Percentiles rank a stretch among this genome's conserved stretches.
phyloP scores from a whole-genome alignment of 2,329 filamentous ascomycete genomes.

The Fusarium temperatum region DNA sequence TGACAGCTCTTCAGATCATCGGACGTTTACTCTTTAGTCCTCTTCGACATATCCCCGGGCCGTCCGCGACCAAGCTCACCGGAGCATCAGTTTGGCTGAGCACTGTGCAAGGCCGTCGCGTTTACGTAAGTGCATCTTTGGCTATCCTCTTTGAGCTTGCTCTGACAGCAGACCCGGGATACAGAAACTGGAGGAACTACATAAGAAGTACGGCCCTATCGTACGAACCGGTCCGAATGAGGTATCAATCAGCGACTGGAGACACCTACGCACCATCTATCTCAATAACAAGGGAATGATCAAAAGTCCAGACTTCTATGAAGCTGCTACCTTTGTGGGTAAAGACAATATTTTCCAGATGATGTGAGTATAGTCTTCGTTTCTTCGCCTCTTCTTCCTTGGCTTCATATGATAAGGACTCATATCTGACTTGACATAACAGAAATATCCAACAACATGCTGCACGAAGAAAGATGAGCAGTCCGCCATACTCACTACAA shows the following conservation, averaged over 20 bases:
- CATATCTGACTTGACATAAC: not conserved
- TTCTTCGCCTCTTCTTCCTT: not conserved
- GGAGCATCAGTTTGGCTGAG: not conserved
- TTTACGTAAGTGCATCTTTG: not conserved
- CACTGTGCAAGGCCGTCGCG: not conserved
- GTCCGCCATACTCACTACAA: not conserved
- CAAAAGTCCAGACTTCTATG: not conserved
- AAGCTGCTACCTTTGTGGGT: not conserved
- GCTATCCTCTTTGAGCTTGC: fast-evolving
- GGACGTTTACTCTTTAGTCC: not conserved
- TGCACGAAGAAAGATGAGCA: not conserved
- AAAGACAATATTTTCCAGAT: not conserved
- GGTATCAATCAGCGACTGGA: not conserved
- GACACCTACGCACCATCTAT: not conserved
- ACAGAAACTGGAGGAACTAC: not conserved
- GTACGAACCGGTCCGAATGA: not conserved
- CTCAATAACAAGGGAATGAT: not conserved
- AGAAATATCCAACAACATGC: not conserved
- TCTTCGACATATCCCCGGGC: not conserved
- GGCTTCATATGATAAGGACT: fast-evolving
- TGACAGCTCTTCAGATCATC: not conserved
- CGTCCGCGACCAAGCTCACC: not conserved
- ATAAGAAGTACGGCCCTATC: not conserved
- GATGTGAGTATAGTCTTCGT: not conserved
- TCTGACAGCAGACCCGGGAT: fast-evolving